phyloP scores from a whole-genome alignment of 352 stramenopile species.

The Phytophthora melonis region DNA sequence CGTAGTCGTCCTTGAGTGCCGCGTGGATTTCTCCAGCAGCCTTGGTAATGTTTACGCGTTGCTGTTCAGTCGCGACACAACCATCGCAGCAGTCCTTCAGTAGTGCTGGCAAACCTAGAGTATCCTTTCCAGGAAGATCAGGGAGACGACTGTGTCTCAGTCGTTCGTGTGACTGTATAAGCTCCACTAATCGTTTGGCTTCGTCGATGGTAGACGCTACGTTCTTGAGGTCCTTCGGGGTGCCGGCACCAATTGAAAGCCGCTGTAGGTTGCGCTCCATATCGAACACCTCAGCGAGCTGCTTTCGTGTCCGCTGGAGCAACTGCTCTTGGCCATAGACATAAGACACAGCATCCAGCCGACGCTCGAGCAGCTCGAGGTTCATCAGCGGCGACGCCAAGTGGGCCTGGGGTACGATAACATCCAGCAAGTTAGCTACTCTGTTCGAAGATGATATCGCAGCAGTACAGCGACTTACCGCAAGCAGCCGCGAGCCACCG shows the following conservation, averaged over 20 bases:
- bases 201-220: conserved; percentile 68
- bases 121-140: conserved; percentile 37
- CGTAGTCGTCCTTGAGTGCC: conserved; percentile 72
- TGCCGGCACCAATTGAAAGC: conserved; percentile 63
- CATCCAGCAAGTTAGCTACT: neutral
- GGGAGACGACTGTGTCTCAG: conserved; percentile 29
- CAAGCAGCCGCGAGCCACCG: conserved; percentile 70
- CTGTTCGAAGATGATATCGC: neutral
- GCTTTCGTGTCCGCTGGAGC: conserved; percentile 59
- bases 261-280: conserved; percentile 79
- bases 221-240: conserved; percentile 78
- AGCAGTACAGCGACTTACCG: conserved; percentile 41
- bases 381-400: conserved; percentile 73
- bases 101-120: conserved; percentile 36
- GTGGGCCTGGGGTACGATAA: conserved; percentile 71
- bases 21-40: conserved; percentile 56
- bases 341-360: conserved; percentile 64
- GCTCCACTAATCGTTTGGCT: conserved; percentile 45
- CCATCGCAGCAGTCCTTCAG: conserved; percentile 36
- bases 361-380: conserved; percentile 52
- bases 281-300: conserved; percentile 69
- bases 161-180: conserved; percentile 43
- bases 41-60: conserved; percentile 28
- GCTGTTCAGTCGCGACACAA: conserved; percentile 26
- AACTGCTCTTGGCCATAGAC: conserved; percentile 60